phyloP scores from a whole-genome alignment of 1,284 basidiomycete species.

The Austropuccinia psidii region DNA sequence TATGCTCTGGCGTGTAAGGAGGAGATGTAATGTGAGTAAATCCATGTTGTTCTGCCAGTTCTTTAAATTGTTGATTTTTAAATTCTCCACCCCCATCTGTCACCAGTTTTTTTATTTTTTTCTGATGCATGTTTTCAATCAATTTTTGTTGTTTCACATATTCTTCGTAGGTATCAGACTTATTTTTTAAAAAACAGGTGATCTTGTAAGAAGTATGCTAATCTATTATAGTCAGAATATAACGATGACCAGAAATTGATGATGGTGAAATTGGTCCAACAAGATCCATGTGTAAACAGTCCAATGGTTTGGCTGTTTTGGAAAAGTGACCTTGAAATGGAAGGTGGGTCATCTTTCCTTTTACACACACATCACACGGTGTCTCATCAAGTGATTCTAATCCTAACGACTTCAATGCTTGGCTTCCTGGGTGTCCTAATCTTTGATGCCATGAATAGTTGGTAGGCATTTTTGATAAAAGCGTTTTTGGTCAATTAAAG shows the following conservation, averaged over 20 bases:
- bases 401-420: too few relatives aligned
- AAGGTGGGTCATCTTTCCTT: not conserved
- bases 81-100: conserved; percentile 12
- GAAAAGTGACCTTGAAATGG: not conserved
- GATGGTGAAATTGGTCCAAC: not conserved
- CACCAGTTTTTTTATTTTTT: not conserved
- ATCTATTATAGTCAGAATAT: not conserved
- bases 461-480: too few relatives aligned
- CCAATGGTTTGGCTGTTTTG: not conserved
- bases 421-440: too few relatives aligned
- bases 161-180: not conserved
- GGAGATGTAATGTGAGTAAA: not conserved
- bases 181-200: not conserved
- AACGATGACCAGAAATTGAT: not conserved
- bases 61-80: not conserved
- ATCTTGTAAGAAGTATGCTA: not conserved
- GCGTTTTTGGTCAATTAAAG: too few relatives aligned
- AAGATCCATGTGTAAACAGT: not conserved
- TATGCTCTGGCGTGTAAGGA: conserved; percentile 4
- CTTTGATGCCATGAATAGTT: too few relatives aligned
- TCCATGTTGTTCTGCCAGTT: not conserved
- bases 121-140: not conserved
- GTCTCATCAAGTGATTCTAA: too few relatives aligned
- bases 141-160: not conserved
- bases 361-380: not conserved